Percentiles rank a stretch among this genome's conserved stretches.
Conservation (phyloP, 192 early-diverging fungal species). For the Podila verticillata region DNA sequence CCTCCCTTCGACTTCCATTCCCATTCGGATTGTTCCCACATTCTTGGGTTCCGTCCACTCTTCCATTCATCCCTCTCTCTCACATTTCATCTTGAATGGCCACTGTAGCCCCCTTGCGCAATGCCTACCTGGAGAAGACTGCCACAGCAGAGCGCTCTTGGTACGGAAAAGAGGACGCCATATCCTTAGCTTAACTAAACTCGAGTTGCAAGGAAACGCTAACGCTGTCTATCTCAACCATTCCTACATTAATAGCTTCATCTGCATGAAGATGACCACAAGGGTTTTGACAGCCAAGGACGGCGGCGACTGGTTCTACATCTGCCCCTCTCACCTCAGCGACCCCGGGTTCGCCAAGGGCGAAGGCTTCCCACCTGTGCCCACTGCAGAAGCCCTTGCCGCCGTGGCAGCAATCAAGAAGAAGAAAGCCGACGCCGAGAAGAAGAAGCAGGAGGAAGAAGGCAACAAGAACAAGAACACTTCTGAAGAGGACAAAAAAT, state of each 20-base stretch:
- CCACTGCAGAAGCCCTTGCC: slow-evolving; percentile 33
- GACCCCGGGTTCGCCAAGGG: slow-evolving; percentile 56
- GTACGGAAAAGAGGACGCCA: not conserved
- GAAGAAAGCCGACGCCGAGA: slow-evolving; percentile 38
- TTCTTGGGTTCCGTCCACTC: not conserved
- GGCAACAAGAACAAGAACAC: not conserved
- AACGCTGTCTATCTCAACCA: not conserved
- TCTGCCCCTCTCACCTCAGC: slow-evolving; percentile 54
- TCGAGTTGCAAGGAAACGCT: not conserved
- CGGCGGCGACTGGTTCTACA: slow-evolving; percentile 63
- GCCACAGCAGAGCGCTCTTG: slow-evolving; percentile 41
- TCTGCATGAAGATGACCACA: slow-evolving; percentile 61
- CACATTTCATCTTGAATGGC: not conserved
- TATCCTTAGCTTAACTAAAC: not conserved
- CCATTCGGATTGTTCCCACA: not conserved
- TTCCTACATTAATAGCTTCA: slow-evolving; percentile 40
- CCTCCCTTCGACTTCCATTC: not conserved
- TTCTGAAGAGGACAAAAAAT: slow-evolving; percentile 29
- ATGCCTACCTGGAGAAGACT: slow-evolving; percentile 44
- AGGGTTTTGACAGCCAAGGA: slow-evolving; percentile 60
- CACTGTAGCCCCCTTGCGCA: slow-evolving; percentile 27
- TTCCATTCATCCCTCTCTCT: not conserved
- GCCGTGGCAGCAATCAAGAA: slow-evolving; percentile 43
- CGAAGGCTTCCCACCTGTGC: slow-evolving; percentile 38
- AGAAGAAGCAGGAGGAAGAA: slow-evolving; percentile 39